Conservation (phyloP, 2,329 filamentous ascomycete species). For the Sphaerulina vaccinii region DNA sequence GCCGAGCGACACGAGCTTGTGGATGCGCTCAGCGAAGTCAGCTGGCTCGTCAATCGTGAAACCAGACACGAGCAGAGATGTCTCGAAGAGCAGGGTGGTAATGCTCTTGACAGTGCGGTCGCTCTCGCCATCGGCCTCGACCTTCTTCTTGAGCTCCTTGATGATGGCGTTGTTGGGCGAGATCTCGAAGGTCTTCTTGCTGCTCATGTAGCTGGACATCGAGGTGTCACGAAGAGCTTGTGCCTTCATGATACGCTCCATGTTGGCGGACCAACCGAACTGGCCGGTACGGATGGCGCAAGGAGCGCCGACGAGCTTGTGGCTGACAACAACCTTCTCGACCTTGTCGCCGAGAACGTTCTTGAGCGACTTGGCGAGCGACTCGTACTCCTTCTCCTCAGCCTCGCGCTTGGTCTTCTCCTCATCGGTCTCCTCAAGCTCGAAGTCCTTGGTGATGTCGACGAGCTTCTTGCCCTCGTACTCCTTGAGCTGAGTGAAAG, state of each 20-base stretch:
- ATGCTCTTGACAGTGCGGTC: slow-evolving; percentile 99
- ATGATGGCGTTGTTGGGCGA: slow-evolving; percentile 98
- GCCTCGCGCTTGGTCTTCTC: slow-evolving; percentile 95
- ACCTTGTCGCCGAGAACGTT: slow-evolving; percentile 99
- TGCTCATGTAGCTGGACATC: slow-evolving; percentile 99
- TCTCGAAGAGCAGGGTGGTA: slow-evolving; percentile 97
- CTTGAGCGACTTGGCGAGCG: slow-evolving; percentile 94
- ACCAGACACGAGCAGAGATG: slow-evolving; percentile 93
- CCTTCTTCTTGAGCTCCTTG: slow-evolving; percentile 99
- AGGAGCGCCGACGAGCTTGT: slow-evolving; percentile 92
- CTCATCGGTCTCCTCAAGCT: slow-evolving; percentile 99
- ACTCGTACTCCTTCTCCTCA: slow-evolving; percentile 98
- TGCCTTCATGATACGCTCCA: slow-evolving; percentile 99
- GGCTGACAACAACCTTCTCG: slow-evolving; percentile 98
- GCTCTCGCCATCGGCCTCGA: slow-evolving; percentile 94
- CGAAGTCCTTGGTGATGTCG: slow-evolving; percentile 99
- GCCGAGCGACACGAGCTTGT: slow-evolving; percentile 98
- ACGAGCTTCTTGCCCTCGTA: slow-evolving; percentile 99
- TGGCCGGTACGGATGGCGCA: slow-evolving; percentile 99
- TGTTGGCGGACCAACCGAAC: slow-evolving; percentile 99
- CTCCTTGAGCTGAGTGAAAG: slow-evolving; percentile 99
- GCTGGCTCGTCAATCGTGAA: slow-evolving; percentile 99
- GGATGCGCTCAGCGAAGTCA: slow-evolving; percentile 96
- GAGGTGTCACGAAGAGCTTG: slow-evolving; percentile 99
- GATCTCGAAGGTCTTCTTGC: slow-evolving; percentile 99